Evolutionary conservation across 768 basidiomycete genomes (phyloP), one percentile per base, ranked within the genome.

Genomic region (Sistotremastrum suecicum): DNA sequence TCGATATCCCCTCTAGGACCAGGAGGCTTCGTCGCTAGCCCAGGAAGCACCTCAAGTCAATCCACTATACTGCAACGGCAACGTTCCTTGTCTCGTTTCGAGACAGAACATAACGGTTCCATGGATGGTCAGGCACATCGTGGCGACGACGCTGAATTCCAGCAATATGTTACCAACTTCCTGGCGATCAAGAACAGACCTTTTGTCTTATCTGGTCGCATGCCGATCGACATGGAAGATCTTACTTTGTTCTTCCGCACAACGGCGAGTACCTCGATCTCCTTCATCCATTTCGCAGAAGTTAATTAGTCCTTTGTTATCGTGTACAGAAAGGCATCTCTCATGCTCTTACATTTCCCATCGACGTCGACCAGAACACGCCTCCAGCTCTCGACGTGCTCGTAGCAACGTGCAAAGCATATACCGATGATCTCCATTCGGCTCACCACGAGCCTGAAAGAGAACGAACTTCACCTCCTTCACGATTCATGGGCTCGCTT

Each of bases 321-420:
- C 35, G 10, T n/a, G 38, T 5, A 41, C 50, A 88, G 84, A 78
- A 76, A 49, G 83, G 80, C 33, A 80, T 83, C 49, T 78, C 81
- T 0, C 82, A 88, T 56, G 80, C 83, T 6, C 69, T 88, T 20
- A 82, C 86, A 57, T 87, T 87, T 56, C 85, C 85, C 4, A 74
- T 88, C 48, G 80, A 87, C 53, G 70, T 83, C 39, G 78, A 79
- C 51, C 76, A 80, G 53, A 77, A 75, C 57, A 71, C 77, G 10
- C 83, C 84, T 10, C 83, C 83, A 1, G 76, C 85, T 10, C 70
- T 87, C 47, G 83, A 86, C 52, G 81, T 83, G 42, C 70, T 88
- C 54, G 74, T 87, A 51, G 77, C 76, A 3, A 72, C 83, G 11
- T 87, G 82, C 61, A 68, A 74, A 54, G 79, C 80, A 4, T 75